These are phyloP conservation scores for Plasmodium billcollinsi DNA, from an alignment of 169 alveolate species.

Conservation along the genomic window DNA sequence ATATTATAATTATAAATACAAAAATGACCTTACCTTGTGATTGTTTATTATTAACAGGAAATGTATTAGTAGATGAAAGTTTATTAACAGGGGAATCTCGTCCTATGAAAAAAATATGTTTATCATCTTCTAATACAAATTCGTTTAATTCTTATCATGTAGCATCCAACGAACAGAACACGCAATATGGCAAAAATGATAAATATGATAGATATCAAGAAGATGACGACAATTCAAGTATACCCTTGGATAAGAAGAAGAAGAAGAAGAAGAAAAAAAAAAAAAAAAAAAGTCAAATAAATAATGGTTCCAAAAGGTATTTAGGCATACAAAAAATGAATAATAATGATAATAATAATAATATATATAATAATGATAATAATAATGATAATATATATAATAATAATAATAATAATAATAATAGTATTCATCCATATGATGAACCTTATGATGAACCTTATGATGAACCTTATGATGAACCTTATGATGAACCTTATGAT, in stretches of 20 bases:
- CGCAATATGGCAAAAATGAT: too few species aligned
- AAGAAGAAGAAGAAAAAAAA: not conserved
- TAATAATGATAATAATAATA: too few species aligned
- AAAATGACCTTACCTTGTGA: conserved; percentile 90
- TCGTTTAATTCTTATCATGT: conserved; percentile 53
- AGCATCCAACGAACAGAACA: not conserved
- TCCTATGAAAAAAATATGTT: conserved; percentile 88
- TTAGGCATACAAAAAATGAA: too few species aligned
- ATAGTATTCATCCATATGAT: not conserved
- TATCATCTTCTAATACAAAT: conserved; percentile 43
- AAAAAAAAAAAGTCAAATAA: not conserved
- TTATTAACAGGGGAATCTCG: conserved; percentile 92
- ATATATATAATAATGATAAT: too few species aligned
- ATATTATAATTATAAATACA: conserved; percentile 82
- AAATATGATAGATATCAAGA: not conserved
- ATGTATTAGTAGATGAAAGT: conserved; percentile 90
- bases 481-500: not conserved
- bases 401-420: too few species aligned
- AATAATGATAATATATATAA: too few species aligned
- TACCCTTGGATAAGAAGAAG: not conserved
- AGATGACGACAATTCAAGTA: too few species aligned
- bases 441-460: not conserved
- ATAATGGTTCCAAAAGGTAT: too few species aligned
- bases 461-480: not conserved
- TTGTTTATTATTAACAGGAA: conserved; percentile 87